These are phyloP conservation scores for Leucoagaricus sp. DNA, from an alignment of 1,284 basidiomycete species.

Conservation along the genomic window DNA sequence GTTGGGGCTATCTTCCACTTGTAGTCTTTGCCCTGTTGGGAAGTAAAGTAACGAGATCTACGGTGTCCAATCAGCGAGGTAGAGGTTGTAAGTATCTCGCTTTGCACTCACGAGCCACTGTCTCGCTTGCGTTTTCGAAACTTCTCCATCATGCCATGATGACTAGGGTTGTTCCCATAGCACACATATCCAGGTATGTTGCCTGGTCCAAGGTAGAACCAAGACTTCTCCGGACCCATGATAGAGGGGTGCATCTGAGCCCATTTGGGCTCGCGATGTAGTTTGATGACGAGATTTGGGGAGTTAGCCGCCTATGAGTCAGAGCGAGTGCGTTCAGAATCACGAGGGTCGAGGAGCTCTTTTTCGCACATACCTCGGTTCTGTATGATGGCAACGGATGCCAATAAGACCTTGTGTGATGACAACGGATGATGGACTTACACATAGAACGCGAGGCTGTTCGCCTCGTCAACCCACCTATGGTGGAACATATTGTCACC, in stretches of 20 bases:
- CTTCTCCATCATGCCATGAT: slow-evolving; percentile 54
- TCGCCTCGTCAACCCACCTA: slow-evolving; percentile 61
- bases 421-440: slow-evolving; percentile 35
- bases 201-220: slow-evolving; percentile 70
- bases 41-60: slow-evolving; percentile 71
- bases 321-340: background rate
- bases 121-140: slow-evolving; percentile 60
- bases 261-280: slow-evolving; percentile 64
- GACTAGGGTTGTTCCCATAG: slow-evolving; percentile 60
- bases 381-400: slow-evolving; percentile 6
- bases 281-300: slow-evolving; percentile 33
- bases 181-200: slow-evolving; percentile 60
- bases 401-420: background rate
- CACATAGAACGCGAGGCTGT: slow-evolving; percentile 65
- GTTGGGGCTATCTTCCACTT: slow-evolving; percentile 66
- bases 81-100: too few relatives aligned
- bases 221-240: slow-evolving; percentile 71
- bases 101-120: slow-evolving; percentile 57
- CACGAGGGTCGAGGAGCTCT: too few relatives aligned
- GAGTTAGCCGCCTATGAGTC: slow-evolving; percentile 10
- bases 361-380: slow-evolving; percentile 15
- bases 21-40: slow-evolving; percentile 63
- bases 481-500: slow-evolving; percentile 61
- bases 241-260: slow-evolving; percentile 61
- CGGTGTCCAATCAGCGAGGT: background rate